A percentile compares a stretch with the other conserved stretches of the same genome.
Conservation (phyloP, 345 rosid genomes). For the Crucihimalaya himalaica region DNA sequence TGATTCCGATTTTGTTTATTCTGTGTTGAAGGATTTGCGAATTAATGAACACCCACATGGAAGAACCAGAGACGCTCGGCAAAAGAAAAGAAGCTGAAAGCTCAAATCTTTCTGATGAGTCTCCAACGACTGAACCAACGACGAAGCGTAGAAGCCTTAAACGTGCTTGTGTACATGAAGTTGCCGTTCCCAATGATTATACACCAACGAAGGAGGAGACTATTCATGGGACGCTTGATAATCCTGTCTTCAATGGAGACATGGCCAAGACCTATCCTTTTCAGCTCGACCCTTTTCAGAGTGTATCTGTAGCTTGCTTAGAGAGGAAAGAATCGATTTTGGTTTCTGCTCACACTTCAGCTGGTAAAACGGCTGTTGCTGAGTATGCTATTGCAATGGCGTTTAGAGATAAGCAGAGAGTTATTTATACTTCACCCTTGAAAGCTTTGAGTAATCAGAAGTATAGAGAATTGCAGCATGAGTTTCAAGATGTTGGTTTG, state of each 20-base stretch:
- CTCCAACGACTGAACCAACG: slow-evolving; percentile 45
- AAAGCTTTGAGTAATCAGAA: slow-evolving; percentile 99
- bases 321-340: slow-evolving; percentile 93
- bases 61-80: slow-evolving; percentile 41
- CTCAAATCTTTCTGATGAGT: slow-evolving; percentile 37
- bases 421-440: slow-evolving; percentile 91
- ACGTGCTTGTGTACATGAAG: slow-evolving; percentile 91
- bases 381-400: slow-evolving; percentile 99
- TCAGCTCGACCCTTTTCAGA: slow-evolving; percentile 89
- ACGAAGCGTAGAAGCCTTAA: slow-evolving; percentile 53
- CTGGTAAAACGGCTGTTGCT: slow-evolving; percentile 98
- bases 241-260: slow-evolving; percentile 69
- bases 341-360: slow-evolving; percentile 97
- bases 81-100: slow-evolving; percentile 59
- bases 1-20: slow-evolving; percentile 7
- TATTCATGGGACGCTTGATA: slow-evolving; percentile 67
- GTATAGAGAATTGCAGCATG: slow-evolving; percentile 90
- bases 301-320: slow-evolving; percentile 80
- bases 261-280: slow-evolving; percentile 82
- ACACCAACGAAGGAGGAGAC: slow-evolving; percentile 58
- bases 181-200: slow-evolving; percentile 76
- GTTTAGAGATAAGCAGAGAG: slow-evolving; percentile 93
- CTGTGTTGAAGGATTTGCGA: slow-evolving; percentile 4
- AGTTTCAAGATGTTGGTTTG: slow-evolving; percentile 92
- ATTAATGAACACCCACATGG: slow-evolving; percentile 39